phyloP scores from a whole-genome alignment of 139 green algal species.

The Micractinium sp. region DNA sequence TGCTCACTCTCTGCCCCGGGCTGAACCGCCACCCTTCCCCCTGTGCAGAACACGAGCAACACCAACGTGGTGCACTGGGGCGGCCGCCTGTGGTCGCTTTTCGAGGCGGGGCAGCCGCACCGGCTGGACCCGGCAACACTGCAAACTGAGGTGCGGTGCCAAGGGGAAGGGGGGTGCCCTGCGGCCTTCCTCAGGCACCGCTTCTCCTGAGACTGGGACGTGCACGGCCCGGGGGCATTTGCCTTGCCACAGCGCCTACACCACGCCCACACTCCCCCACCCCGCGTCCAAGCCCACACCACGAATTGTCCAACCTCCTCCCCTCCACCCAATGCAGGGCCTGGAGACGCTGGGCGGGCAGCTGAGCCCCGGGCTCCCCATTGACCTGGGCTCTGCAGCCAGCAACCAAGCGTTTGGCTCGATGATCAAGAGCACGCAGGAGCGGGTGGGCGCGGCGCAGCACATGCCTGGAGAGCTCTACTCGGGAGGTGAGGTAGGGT shows the following conservation, averaged over 20 bases:
- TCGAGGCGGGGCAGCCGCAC: slow-evolving; percentile 57
- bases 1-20: no score
- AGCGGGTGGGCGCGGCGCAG: background rate
- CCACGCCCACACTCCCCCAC: no score
- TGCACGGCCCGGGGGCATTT: no score
- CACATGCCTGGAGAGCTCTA: slow-evolving; percentile 20
- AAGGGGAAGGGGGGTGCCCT: no score
- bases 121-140: slow-evolving; percentile 55
- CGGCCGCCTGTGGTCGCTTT: slow-evolving; percentile 51
- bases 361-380: slow-evolving; percentile 45
- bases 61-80: slow-evolving; percentile 53
- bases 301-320: no score
- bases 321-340: background rate
- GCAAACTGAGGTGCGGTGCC: slow-evolving; percentile 38
- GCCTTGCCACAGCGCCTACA: no score
- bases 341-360: slow-evolving; percentile 44
- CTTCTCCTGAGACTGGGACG: no score
- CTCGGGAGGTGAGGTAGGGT: slow-evolving; percentile 7
- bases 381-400: slow-evolving; percentile 45
- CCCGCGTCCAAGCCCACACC: no score
- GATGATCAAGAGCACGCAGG: background rate
- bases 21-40: no score
- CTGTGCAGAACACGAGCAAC: slow-evolving; percentile 50
- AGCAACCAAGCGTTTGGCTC: slow-evolving; percentile 23
- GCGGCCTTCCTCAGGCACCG: no score